phyloP scores from a whole-genome alignment of 2,329 filamentous ascomycete genomes.

The Penicillium rolfsii region DNA sequence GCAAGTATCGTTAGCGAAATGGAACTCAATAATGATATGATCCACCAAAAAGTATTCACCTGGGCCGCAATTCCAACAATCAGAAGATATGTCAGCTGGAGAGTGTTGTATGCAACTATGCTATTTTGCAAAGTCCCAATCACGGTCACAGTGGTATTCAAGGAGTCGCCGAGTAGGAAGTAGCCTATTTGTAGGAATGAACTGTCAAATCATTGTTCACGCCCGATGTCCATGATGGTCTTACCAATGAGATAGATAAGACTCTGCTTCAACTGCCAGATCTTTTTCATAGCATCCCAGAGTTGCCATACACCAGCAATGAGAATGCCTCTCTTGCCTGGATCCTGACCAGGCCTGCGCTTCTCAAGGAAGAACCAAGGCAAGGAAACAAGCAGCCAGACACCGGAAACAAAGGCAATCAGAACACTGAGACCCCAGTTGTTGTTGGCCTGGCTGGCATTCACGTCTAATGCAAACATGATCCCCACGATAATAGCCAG shows the following conservation, averaged over 20 bases:
- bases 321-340: constrained; percentile 52
- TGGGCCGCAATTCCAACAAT: constrained; percentile 68
- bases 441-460: constrained; percentile 62
- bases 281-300: constrained; percentile 59
- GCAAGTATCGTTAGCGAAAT: background rate
- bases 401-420: constrained; percentile 66
- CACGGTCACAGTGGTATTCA: constrained; percentile 72
- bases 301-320: constrained; percentile 66
- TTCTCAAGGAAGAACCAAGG: constrained; percentile 71
- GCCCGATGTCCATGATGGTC: background rate
- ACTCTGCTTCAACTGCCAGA: constrained; percentile 68
- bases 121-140: constrained; percentile 67
- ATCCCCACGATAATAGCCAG: constrained; percentile 68
- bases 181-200: constrained; percentile 49
- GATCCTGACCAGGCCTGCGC: constrained; percentile 61
- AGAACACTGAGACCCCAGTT: constrained; percentile 69
- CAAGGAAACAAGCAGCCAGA: constrained; percentile 66
- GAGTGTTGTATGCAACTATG: constrained; percentile 66
- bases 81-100: constrained; percentile 67
- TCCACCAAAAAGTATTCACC: constrained; percentile 36
- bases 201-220: background rate
- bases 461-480: constrained; percentile 64
- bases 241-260: constrained; percentile 65
- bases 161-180: constrained; percentile 69
- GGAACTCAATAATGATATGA: background rate